Conservation (phyloP, 257 asterid species). For the Scutellaria minor region DNA sequence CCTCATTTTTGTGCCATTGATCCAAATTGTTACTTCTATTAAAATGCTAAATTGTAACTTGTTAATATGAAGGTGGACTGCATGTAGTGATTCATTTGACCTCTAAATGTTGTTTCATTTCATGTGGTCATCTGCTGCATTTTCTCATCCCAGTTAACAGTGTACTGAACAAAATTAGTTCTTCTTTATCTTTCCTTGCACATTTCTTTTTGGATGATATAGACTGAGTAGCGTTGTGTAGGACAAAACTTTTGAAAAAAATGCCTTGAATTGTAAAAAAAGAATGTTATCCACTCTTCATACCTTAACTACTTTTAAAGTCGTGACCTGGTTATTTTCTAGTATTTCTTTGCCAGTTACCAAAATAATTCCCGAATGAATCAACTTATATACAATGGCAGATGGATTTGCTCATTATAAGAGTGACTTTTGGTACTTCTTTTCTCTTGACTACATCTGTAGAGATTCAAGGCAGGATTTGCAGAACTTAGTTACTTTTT, state of each 20-base stretch:
- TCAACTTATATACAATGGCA: neutral
- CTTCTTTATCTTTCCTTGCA: neutral
- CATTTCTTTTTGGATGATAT: conserved; percentile 2
- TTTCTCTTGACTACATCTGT: neutral
- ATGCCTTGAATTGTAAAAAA: neutral
- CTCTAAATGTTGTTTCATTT: conserved; percentile 2
- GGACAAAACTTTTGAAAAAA: neutral
- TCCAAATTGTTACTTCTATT: neutral
- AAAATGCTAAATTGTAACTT: neutral
- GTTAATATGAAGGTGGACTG: neutral
- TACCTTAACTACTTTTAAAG: neutral
- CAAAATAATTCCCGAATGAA: neutral
- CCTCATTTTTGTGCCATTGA: neutral
- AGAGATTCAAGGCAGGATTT: neutral
- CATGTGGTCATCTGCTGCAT: neutral
- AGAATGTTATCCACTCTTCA: too few relatives aligned
- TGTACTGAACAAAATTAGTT: neutral
- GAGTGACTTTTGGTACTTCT: neutral
- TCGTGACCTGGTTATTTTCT: neutral
- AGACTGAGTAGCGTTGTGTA: neutral
- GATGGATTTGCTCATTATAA: neutral
- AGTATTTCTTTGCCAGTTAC: neutral
- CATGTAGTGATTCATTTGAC: neutral
- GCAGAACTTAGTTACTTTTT: neutral
- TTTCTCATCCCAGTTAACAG: neutral